Base-by-base conservation (phyloP, 106 monocot genomes). In the Allium cepa region DNA sequence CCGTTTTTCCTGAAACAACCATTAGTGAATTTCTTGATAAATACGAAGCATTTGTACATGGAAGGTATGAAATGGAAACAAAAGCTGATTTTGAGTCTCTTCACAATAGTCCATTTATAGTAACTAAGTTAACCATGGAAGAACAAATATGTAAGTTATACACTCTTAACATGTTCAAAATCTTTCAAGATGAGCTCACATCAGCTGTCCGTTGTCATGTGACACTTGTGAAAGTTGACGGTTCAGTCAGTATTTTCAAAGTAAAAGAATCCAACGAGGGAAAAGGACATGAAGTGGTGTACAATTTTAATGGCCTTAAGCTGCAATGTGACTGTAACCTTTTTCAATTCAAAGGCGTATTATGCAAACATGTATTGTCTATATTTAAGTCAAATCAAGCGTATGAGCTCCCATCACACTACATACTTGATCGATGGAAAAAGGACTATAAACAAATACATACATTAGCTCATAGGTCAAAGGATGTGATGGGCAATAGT, bases 171-270 rank as follows among this genome's bases (percentile, higher is more conserved):
- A 68, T 84, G 26, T 84, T 84, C 57, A 77, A 53, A 49, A 64
- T 71, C 36, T 77, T 84, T 48, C 84, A 84, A 49, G 73, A 78
- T 68, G 84, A 84, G 77, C 71, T 80, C 18, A 80, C 77, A 50
- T 77, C 80, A 9, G 67, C 59, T 53, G 17, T 74, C 2, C 59
- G 69, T 57, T 80, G 84, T 75, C 73, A 77, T 26, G 77, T 72
- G 65, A 50, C 53, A 53, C 27, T 59, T 17, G 28, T 72, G 22
- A 83, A 75, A 57, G n/a, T 80, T 26, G 84, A 80, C 69, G 80
- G 58, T 17, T 60, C 77, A 22, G 56, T 73, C 57, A 74, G 74
- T 68, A 75, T 74, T 28, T 80, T 74, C 69, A 73, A 71, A 74
- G 71, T 84, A 22, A 76, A 57, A 63, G 78, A 82, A 46, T 75